These are phyloP conservation scores for Comarum palustre DNA, from an alignment of 306 rosid species.

Conservation along the genomic window DNA sequence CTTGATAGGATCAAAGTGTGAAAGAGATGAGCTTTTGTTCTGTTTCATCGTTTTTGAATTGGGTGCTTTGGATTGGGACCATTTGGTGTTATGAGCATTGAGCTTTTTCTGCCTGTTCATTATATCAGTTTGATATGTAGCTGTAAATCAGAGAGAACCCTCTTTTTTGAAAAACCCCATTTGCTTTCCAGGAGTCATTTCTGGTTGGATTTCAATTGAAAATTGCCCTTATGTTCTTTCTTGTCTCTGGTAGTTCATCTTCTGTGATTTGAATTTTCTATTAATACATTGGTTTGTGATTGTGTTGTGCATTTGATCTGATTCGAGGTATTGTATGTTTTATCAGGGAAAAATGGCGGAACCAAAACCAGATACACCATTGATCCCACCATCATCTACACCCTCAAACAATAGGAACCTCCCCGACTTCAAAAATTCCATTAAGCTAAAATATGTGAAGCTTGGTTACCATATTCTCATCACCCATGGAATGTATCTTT, in stretches of 20 bases:
- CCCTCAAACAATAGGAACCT: constrained; percentile 42
- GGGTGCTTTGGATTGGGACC: constrained; percentile 6
- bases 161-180: background rate
- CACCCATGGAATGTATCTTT: constrained; percentile 84
- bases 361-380: constrained; percentile 40
- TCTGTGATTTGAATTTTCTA: constrained; percentile 10
- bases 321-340: constrained; percentile 20
- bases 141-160: constrained; percentile 15
- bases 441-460: constrained; percentile 77
- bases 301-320: constrained; percentile 13
- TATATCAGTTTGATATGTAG: constrained; percentile 15
- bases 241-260: background rate
- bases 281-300: background rate
- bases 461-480: constrained; percentile 88
- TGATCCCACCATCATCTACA: constrained; percentile 45
- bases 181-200: background rate
- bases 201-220: constrained; percentile 2
- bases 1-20: background rate
- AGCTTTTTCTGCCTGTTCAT: constrained; percentile 11
- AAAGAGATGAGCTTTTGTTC: background rate
- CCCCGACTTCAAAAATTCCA: constrained; percentile 80
- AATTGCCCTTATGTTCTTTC: background rate
- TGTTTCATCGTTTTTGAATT: background rate
- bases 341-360: constrained; percentile 61
- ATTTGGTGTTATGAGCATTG: background rate